phyloP scores from a whole-genome alignment of 768 basidiomycete species.

The Pholiota conissans region DNA sequence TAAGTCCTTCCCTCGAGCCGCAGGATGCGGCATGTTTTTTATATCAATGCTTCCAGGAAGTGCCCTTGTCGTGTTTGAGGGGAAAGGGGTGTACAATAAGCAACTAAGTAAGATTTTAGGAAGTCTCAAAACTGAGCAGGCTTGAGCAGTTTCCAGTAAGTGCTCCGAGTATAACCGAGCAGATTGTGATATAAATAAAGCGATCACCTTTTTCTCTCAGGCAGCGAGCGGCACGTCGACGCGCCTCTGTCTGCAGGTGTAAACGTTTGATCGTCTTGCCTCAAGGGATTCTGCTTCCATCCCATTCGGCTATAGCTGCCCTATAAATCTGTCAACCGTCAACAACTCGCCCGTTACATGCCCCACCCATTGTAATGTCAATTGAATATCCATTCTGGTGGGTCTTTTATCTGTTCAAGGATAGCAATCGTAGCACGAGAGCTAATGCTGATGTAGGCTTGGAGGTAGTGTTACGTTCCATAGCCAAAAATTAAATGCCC shows the following conservation, averaged over 20 bases:
- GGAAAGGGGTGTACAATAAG: no score
- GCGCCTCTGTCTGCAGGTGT: background rate
- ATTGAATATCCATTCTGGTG: constrained; percentile 52
- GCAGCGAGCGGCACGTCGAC: constrained; percentile 6
- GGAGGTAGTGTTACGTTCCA: constrained; percentile 49
- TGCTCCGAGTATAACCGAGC: constrained; percentile 11
- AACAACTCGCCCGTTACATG: background rate
- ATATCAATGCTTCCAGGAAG: no score
- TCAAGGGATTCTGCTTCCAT: background rate
- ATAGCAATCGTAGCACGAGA: background rate
- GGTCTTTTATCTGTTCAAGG: constrained; percentile 4
- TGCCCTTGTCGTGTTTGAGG: no score
- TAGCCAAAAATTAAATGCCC: background rate
- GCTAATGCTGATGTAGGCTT: constrained; percentile 42
- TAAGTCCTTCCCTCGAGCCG: no score
- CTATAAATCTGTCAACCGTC: background rate
- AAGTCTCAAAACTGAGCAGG: no score
- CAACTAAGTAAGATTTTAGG: no score
- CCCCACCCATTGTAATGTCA: constrained; percentile 27
- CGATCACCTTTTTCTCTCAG: constrained; percentile 11
- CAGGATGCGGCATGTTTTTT: no score
- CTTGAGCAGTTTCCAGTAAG: background rate
- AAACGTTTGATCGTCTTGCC: background rate
- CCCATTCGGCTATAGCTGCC: constrained; percentile 4
- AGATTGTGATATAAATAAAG: background rate